phyloP scores from a whole-genome alignment of 192 early-diverging fungal genomes.

The Coemansia sp. region DNA sequence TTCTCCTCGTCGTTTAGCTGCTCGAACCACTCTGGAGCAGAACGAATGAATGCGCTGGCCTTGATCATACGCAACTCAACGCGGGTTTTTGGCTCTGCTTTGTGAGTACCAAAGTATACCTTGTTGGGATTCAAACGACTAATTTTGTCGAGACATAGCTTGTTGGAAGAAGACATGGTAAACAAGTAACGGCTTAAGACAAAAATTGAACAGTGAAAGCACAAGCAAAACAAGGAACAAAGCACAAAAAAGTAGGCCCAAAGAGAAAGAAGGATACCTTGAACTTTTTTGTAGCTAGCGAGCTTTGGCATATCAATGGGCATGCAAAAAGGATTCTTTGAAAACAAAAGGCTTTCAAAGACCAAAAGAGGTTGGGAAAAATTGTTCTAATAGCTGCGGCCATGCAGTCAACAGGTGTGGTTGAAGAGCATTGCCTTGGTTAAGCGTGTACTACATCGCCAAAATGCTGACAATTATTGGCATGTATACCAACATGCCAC shows the following conservation, averaged over 20 bases:
- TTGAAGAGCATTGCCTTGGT: too few relatives aligned
- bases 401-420: too few relatives aligned
- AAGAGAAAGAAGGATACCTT: not conserved
- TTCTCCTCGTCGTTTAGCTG: not conserved
- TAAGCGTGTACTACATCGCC: too few relatives aligned
- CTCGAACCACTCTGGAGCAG: not conserved
- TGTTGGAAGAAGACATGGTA: not conserved
- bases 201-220: not conserved
- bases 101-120: not conserved
- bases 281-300: too few relatives aligned
- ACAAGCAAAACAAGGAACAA: not conserved
- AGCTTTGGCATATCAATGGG: too few relatives aligned
- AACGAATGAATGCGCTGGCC: slow-evolving; percentile 1
- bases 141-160: not conserved
- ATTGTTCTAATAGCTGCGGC: not conserved
- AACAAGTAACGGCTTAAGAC: not conserved
- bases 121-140: not conserved
- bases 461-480: not conserved
- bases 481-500: not conserved
- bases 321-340: too few relatives aligned
- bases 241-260: not conserved
- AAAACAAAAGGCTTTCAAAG: too few relatives aligned
- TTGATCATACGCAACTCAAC: not conserved
- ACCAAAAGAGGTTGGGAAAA: too few relatives aligned
- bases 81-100: not conserved